Percentiles rank a stretch among this genome's conserved stretches.
phyloP scores from a whole-genome alignment of 2,329 filamentous ascomycete genomes.

The Hypoxylon sp. region DNA sequence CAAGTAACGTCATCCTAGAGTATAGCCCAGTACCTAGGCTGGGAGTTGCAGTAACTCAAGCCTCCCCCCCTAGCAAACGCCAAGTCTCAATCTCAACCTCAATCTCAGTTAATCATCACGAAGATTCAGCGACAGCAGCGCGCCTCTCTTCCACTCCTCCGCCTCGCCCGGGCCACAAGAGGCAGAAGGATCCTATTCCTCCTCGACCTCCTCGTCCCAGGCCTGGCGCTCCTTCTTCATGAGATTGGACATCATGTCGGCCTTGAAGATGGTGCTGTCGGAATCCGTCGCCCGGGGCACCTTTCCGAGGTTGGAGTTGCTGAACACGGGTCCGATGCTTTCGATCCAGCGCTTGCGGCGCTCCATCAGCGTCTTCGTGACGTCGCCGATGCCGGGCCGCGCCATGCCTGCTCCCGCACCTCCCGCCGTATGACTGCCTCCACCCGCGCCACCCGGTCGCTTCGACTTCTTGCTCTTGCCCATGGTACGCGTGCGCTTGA shows the following conservation, averaged over 20 bases:
- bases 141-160: too few relatives aligned
- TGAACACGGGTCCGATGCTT: conserved; percentile 89
- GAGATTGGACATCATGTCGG: conserved; percentile 74
- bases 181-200: conserved; percentile 59
- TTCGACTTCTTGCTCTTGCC: conserved; percentile 95
- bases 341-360: conserved; percentile 88
- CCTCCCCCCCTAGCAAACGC: too few relatives aligned
- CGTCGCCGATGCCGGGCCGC: conserved; percentile 85
- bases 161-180: too few relatives aligned
- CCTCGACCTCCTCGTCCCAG: conserved; percentile 83
- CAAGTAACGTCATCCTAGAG: too few relatives aligned
- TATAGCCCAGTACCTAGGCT: too few relatives aligned
- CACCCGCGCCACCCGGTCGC: conserved; percentile 76
- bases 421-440: conserved; percentile 71
- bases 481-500: conserved; percentile 93
- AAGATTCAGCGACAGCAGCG: too few relatives aligned
- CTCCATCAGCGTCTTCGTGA: conserved; percentile 92
- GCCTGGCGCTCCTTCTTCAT: conserved; percentile 80
- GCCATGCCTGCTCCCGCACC: conserved; percentile 68
- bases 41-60: too few relatives aligned
- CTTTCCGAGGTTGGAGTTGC: conserved; percentile 77
- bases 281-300: conserved; percentile 75
- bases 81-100: too few relatives aligned
- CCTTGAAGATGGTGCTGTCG: conserved; percentile 75
- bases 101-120: too few relatives aligned